phyloP scores from a whole-genome alignment of 441 rosid genomes.

The Metrosideros polymorpha region DNA sequence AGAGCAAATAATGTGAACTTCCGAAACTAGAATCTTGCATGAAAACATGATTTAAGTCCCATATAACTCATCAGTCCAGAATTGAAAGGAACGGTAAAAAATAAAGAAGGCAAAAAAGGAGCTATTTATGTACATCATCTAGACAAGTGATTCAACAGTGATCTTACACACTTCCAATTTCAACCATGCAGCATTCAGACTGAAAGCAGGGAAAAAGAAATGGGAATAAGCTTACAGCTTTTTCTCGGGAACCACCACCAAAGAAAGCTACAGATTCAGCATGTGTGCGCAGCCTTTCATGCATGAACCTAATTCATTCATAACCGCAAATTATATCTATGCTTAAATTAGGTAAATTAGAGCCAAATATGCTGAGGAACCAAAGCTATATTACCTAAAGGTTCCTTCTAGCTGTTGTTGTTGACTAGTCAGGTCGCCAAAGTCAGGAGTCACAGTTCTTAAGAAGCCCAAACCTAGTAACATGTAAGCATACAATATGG shows the following conservation, averaged over 20 bases:
- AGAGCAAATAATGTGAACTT: background rate
- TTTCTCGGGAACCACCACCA: constrained; percentile 99
- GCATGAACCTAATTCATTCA: constrained; percentile 76
- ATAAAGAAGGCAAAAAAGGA: background rate
- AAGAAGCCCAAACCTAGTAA: constrained; percentile 94
- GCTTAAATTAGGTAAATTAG: background rate
- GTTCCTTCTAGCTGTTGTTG: constrained; percentile 96
- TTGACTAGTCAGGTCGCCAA: constrained; percentile 85
- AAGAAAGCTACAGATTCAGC: constrained; percentile 99
- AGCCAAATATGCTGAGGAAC: background rate
- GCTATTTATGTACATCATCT: background rate
- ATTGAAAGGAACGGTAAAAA: background rate
- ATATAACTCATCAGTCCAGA: background rate
- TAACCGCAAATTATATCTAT: background rate
- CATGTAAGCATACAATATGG: constrained; percentile 94
- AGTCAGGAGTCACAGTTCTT: constrained; percentile 88
- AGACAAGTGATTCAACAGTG: background rate
- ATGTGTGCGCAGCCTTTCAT: constrained; percentile 92
- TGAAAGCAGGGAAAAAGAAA: background rate
- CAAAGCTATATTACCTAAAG: constrained; percentile 56
- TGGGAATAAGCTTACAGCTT: constrained; percentile 61
- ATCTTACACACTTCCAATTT: background rate
- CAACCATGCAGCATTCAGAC: background rate
- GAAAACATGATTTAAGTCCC: background rate
- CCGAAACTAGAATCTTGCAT: background rate